Base-by-base conservation (phyloP, 257 asterid species). In the Rhazya stricta region DNA sequence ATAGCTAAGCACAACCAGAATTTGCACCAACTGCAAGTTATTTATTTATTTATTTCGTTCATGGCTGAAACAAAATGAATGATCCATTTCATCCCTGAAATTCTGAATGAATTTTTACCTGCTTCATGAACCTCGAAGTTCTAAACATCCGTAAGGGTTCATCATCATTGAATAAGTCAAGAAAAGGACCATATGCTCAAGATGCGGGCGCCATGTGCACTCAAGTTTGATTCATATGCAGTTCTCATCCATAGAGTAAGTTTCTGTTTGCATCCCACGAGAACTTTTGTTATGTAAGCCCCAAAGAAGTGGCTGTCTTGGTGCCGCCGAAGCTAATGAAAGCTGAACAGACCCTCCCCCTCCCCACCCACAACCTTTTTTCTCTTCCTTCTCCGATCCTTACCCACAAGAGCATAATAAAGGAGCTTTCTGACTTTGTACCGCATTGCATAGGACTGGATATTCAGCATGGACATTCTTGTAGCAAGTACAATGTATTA, bases 161-260 rank as follows among this genome's bases (percentile, higher is more conserved):
- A 18, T 48, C 62, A 36, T 53, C 51, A 71, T 71, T 53, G 32
- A 56, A 72, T 72, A 67, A 53, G 16, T 72, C 53, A 3, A 72
- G 63, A 72, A 54, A 9, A 32, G 23, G 13, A 71, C 1, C 30
- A 34, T 32, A 36, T 54, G 76, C 66, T 23, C 53, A 15, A 36
- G 39, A 10, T n/a, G 25, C 53, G 18, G 11, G 32, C 67, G 15
- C 76, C 76, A 72, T 72, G 68, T 72, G 75, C 75, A 53, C 36
- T 32, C 37, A 54, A 36, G 36, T 3, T 68, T 42, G 1, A 43
- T 46, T 69, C 60, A 69, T 23, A 69, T 46, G 74, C 60, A 69
- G 53, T 48, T 4, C n/a, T 21, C 62, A 56, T 57, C 34, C 25
- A 10, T 11, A 25, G 15, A 30, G 21, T 4, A 58, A 25, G 6